Evolutionary conservation across 2,329 filamentous ascomycete species (phyloP).

Genomic region (Calonectria honghensis): DNA sequence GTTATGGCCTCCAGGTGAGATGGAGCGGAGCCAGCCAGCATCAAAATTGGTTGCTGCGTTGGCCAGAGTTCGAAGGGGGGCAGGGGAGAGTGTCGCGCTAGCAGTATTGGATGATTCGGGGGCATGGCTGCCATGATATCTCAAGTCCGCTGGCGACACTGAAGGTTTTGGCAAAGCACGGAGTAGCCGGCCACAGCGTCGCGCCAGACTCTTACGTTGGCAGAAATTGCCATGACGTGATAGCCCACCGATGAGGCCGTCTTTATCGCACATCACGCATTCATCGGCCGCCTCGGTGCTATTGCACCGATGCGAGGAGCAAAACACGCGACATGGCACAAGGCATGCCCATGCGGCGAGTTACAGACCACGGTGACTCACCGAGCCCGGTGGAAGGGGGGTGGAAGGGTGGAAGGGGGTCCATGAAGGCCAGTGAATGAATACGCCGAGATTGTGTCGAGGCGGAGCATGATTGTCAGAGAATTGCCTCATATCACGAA

Average conservation of each 20-base stretch:
- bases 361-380: conserved; percentile 11
- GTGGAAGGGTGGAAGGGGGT: neutral
- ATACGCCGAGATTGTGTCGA: neutral
- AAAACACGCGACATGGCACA: conserved; percentile 5
- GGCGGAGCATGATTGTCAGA: neutral
- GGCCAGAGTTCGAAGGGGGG: neutral
- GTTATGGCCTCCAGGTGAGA: neutral
- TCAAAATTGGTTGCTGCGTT: neutral
- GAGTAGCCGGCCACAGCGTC: neutral
- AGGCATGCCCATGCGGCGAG: conserved; percentile 7
- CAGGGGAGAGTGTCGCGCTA: neutral
- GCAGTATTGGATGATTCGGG: neutral
- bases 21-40: neutral
- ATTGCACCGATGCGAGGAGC: neutral
- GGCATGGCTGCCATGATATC: neutral
- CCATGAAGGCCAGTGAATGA: neutral
- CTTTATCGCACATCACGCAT: conserved; percentile 3
- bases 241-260: conserved; percentile 5
- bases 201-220: conserved; percentile 2
- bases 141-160: neutral
- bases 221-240: conserved; percentile 24
- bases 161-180: neutral
- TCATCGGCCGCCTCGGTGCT: conserved; percentile 6
- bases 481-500: neutral
- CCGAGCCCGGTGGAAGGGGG: neutral